Percentiles rank a stretch among this genome's conserved stretches.
These are phyloP conservation scores for Ceratobasidium sp. DNA, from an alignment of 1,284 basidiomycete genomes.

Conservation along the genomic window DNA sequence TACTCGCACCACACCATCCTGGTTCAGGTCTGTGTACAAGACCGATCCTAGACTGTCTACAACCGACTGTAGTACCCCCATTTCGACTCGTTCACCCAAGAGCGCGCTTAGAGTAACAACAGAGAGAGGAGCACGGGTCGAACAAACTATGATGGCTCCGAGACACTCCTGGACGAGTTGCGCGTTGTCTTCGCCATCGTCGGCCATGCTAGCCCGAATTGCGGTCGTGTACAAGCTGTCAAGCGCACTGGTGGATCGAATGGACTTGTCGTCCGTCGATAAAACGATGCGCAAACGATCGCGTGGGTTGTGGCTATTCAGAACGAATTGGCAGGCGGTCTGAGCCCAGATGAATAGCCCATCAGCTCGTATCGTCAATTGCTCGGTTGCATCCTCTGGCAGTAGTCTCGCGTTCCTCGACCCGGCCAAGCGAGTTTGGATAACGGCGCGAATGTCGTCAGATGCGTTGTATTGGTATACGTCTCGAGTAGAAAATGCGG, in stretches of 20 bases:
- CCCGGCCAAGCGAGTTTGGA: not conserved
- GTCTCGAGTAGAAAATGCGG: not conserved
- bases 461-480: not conserved
- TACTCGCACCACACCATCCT: conserved; percentile 19
- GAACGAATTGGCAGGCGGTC: conserved; percentile 26
- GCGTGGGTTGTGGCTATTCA: not conserved
- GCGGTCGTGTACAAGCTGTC: conserved; percentile 20
- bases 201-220: not conserved
- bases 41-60: conserved; percentile 32
- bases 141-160: not conserved
- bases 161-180: not conserved
- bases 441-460: not conserved
- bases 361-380: not conserved
- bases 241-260: not conserved
- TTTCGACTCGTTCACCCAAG: not conserved
- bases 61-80: not conserved
- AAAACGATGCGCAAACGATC: not conserved
- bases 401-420: not conserved
- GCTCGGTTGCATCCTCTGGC: not conserved
- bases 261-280: not conserved
- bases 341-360: conserved; percentile 42
- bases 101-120: not conserved
- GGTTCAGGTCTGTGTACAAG: conserved; percentile 17
- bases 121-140: not conserved
- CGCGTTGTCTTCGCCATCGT: not conserved